Percentiles rank a stretch among this genome's conserved stretches.
Evolutionary conservation across 2,329 filamentous ascomycete genomes (phyloP).

Genomic region (Graphiopsis chlorocephala): DNA sequence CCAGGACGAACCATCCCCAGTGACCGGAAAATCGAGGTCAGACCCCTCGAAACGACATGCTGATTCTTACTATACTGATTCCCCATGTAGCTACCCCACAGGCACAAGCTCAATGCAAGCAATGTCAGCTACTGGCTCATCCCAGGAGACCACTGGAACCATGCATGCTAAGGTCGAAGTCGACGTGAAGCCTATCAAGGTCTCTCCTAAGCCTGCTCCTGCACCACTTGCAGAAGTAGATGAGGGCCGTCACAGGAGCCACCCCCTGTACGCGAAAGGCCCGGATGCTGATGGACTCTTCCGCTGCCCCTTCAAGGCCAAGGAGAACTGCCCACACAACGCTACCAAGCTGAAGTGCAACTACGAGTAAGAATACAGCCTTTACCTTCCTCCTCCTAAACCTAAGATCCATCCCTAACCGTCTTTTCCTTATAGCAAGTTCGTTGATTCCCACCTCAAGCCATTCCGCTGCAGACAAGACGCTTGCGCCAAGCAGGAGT

Average conservation of each 20-base stretch:
- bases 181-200: slow-evolving; percentile 11
- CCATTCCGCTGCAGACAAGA: slow-evolving; percentile 90
- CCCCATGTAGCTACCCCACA: slow-evolving; percentile 19
- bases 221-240: slow-evolving; percentile 23
- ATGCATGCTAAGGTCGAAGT: neutral
- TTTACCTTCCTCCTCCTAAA: neutral
- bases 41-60: slow-evolving; percentile 6
- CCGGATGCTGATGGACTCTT: slow-evolving; percentile 75
- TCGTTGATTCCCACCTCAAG: slow-evolving; percentile 93
- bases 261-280: slow-evolving; percentile 67
- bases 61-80: slow-evolving; percentile 20
- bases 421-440: slow-evolving; percentile 66
- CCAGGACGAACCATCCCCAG: slow-evolving; percentile 22
- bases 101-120: neutral
- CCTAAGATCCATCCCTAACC: slow-evolving; percentile 13
- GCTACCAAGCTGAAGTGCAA: slow-evolving; percentile 98
- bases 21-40: slow-evolving; percentile 25
- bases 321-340: slow-evolving; percentile 77
- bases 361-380: slow-evolving; percentile 73
- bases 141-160: neutral
- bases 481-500: slow-evolving; percentile 79
- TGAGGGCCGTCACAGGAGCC: slow-evolving; percentile 44
- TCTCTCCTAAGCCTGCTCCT: slow-evolving; percentile 10
- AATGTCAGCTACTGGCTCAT: neutral
- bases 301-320: slow-evolving; percentile 83